Conservation (phyloP, 192 early-diverging fungal genomes). For the Coemansia asiatica region DNA sequence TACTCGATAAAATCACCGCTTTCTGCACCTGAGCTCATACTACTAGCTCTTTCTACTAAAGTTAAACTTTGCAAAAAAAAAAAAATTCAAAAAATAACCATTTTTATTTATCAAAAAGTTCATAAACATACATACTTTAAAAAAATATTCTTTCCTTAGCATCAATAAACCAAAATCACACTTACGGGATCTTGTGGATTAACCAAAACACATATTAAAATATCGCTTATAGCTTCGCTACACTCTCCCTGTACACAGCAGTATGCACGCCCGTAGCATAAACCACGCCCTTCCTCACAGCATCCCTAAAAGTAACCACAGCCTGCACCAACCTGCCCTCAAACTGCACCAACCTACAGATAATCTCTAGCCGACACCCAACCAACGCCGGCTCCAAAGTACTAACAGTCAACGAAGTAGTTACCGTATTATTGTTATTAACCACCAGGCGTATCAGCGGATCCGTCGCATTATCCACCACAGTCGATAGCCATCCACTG, state of each 20-base stretch:
- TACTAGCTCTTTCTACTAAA: background rate
- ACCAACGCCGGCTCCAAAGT: constrained; percentile 19
- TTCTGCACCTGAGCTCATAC: background rate
- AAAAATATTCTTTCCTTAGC: too few relatives aligned
- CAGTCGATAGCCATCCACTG: constrained; percentile 3
- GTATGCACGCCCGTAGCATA: constrained; percentile 5
- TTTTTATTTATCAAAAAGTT: too few relatives aligned
- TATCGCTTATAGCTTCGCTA: background rate
- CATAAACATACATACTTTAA: too few relatives aligned
- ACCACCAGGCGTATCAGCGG: background rate
- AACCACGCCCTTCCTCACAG: constrained; percentile 6
- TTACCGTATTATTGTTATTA: constrained; percentile 15
- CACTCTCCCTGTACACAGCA: background rate
- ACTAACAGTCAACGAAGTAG: constrained; percentile 25
- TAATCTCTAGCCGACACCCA: constrained; percentile 22
- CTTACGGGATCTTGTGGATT: background rate
- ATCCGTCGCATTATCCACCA: constrained; percentile 2
- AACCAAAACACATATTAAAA: background rate
- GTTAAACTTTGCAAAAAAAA: background rate
- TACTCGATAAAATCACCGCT: background rate
- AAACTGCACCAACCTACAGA: constrained; percentile 24
- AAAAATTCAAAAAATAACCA: background rate
- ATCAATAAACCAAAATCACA: background rate
- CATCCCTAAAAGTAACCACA: constrained; percentile 28
- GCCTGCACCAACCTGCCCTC: constrained; percentile 28